Evolutionary conservation across 1,284 basidiomycete species (phyloP), one percentile per base, ranked within the genome.

Genomic region (Ustilago tritici): DNA sequence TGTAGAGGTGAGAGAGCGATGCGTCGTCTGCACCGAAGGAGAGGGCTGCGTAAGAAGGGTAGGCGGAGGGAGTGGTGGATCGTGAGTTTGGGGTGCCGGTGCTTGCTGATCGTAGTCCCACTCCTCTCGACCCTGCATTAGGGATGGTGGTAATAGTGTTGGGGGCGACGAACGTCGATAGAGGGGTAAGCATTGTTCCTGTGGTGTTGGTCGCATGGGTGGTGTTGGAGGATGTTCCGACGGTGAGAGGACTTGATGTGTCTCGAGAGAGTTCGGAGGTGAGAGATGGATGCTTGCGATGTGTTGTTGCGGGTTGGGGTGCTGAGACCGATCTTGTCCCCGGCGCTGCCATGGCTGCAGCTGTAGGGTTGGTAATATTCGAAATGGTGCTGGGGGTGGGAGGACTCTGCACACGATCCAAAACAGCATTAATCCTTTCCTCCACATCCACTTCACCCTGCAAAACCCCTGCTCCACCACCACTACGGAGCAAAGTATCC

Each of bases 341-440:
- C 23, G 23, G 23, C 19, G 67, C 49, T 43, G 61, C 43, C 28
- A 52, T 8, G 32, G 40, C 32, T 43, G 41, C 34, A 28, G 23
- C 23, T 28, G 23, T 28, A 28, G 23, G 23, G 23, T 28, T 28
- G 23, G 23, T 28, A 28, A 28, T 28, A 28, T 28, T 28, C 23
- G 23, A 28, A 28, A 28, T 28, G 40, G 40, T 17, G 6, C 11
- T 41, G 40, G 15, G 17, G 9, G 35, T 17, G 38, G 59, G 58
- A 19, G 66, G 68, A 23, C 65, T 70, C 56, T 71, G 53, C 17
- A 76, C 78, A 11, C 78, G 64, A 43, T 71, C 53, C 19, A 82
- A 67, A 5, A 82, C 79, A 19, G 79, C 78, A 31, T 82, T 77
- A 65, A 82, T 82, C 38, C 65, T 62, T 14, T 81, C 80, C 50